Conservation (phyloP, 768 basidiomycete species). For the Boletus sp. region DNA sequence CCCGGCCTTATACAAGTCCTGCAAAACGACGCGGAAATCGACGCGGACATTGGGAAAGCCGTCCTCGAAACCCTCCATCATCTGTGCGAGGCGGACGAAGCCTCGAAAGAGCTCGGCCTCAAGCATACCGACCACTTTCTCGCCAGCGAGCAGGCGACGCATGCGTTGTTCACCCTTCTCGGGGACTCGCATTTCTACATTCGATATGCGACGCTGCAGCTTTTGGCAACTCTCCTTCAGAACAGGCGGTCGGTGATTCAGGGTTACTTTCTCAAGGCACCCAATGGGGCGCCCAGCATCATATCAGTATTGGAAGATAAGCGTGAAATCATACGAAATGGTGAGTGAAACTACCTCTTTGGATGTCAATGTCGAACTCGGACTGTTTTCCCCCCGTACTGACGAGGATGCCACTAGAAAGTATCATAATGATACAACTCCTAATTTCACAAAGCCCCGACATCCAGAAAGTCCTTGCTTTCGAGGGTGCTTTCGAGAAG, state of each 20-base stretch:
- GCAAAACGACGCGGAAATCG: slow-evolving; percentile 85
- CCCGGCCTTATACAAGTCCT: slow-evolving; percentile 77
- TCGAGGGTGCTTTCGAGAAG: slow-evolving; percentile 95
- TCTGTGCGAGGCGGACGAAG: slow-evolving; percentile 79
- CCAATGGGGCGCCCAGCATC: slow-evolving; percentile 72
- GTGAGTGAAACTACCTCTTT: slow-evolving; percentile 40
- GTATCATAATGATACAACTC: slow-evolving; percentile 75
- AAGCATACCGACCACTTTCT: slow-evolving; percentile 83
- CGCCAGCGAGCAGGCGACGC: slow-evolving; percentile 63
- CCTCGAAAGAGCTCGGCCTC: slow-evolving; percentile 63
- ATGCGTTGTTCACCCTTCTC: slow-evolving; percentile 76
- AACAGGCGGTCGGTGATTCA: slow-evolving; percentile 84
- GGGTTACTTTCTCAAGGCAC: slow-evolving; percentile 85
- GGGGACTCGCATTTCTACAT: slow-evolving; percentile 79
- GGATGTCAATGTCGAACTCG: not conserved
- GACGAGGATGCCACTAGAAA: slow-evolving; percentile 51
- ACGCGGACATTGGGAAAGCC: slow-evolving; percentile 90
- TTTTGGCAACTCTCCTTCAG: slow-evolving; percentile 74
- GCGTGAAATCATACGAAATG: slow-evolving; percentile 85
- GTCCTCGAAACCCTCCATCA: slow-evolving; percentile 84
- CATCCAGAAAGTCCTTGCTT: slow-evolving; percentile 95
- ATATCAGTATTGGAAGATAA: slow-evolving; percentile 79
- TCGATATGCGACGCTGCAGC: slow-evolving; percentile 81
- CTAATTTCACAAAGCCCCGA: slow-evolving; percentile 85
- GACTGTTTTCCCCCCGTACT: not conserved